phyloP scores from a whole-genome alignment of 371 early-diverging fungal species.

The Circinella umbellata region DNA sequence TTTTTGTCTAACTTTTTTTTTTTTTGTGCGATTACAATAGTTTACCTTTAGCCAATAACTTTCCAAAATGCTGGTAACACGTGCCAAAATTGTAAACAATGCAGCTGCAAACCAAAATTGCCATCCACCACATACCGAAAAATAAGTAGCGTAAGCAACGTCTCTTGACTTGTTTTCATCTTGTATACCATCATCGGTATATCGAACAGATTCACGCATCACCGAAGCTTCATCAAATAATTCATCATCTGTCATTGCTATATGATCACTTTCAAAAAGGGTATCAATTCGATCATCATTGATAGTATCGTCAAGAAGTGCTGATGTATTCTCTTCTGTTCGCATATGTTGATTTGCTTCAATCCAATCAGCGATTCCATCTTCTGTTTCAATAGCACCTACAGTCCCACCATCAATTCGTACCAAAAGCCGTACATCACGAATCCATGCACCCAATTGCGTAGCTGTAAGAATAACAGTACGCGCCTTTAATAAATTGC shows the following conservation, averaged over 20 bases:
- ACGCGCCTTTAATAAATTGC: conserved; percentile 69
- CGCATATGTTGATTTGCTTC: conserved; percentile 9
- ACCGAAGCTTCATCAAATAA: conserved; percentile 41
- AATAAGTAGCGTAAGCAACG: conserved; percentile 48
- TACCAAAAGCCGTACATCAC: conserved; percentile 69
- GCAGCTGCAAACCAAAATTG: conserved; percentile 42
- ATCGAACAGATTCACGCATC: conserved; percentile 38
- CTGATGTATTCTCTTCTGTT: neutral
- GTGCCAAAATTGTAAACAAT: conserved; percentile 37
- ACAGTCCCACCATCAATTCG: conserved; percentile 19
- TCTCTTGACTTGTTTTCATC: conserved; percentile 21
- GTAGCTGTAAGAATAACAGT: conserved; percentile 84
- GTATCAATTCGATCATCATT: conserved; percentile 35
- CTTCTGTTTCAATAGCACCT: conserved; percentile 8
- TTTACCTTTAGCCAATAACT: conserved; percentile 61
- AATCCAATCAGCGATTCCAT: conserved; percentile 16
- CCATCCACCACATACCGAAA: conserved; percentile 52
- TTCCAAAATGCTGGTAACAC: conserved; percentile 42
- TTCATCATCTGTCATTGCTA: conserved; percentile 32
- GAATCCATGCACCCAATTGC: conserved; percentile 70
- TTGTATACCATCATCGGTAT: conserved; percentile 20
- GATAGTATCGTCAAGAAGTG: neutral
- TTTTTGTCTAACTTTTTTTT: neutral
- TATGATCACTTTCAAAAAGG: conserved; percentile 32
- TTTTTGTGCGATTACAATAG: neutral